Conservation (phyloP, 805 yeast genomes). For the Metschnikowia vanudenii region DNA sequence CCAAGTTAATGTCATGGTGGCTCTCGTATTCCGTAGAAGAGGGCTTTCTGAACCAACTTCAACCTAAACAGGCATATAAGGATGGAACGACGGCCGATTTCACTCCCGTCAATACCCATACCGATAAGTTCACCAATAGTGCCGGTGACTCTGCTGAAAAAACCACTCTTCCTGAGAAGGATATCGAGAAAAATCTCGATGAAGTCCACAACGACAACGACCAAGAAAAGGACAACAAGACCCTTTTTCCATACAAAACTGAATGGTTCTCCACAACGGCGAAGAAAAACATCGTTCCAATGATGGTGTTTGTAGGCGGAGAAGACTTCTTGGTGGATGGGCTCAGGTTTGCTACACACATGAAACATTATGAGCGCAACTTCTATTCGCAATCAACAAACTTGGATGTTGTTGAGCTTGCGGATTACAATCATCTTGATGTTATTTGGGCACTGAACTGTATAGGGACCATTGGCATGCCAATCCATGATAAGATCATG, state of each 20-base stretch:
- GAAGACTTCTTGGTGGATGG: slow-evolving; percentile 81
- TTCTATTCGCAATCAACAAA: slow-evolving; percentile 34
- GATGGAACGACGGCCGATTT: slow-evolving; percentile 27
- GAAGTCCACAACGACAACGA: neutral
- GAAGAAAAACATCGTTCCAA: slow-evolving; percentile 41
- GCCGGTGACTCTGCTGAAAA: too few relatives aligned
- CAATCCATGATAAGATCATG: slow-evolving; percentile 19
- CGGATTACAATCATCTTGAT: slow-evolving; percentile 80
- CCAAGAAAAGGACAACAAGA: slow-evolving; percentile 33
- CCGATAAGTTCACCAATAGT: neutral
- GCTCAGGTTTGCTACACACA: slow-evolving; percentile 58
- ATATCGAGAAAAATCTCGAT: slow-evolving; percentile 19
- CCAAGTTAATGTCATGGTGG: slow-evolving; percentile 93
- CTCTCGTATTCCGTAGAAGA: slow-evolving; percentile 42
- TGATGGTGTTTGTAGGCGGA: slow-evolving; percentile 69
- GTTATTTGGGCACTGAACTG: slow-evolving; percentile 90
- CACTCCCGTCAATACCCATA: slow-evolving; percentile 21
- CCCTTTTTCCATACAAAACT: slow-evolving; percentile 51
- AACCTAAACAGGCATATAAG: slow-evolving; percentile 30
- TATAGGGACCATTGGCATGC: slow-evolving; percentile 58
- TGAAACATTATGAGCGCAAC: slow-evolving; percentile 55
- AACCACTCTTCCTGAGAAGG: slow-evolving; percentile 18
- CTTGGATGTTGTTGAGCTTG: slow-evolving; percentile 45
- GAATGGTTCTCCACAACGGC: slow-evolving; percentile 51
- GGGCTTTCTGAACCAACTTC: slow-evolving; percentile 40